Percentiles rank a stretch among this genome's conserved stretches.
Conservation (phyloP, 2,329 filamentous ascomycete species). For the Venturia carpophila region DNA sequence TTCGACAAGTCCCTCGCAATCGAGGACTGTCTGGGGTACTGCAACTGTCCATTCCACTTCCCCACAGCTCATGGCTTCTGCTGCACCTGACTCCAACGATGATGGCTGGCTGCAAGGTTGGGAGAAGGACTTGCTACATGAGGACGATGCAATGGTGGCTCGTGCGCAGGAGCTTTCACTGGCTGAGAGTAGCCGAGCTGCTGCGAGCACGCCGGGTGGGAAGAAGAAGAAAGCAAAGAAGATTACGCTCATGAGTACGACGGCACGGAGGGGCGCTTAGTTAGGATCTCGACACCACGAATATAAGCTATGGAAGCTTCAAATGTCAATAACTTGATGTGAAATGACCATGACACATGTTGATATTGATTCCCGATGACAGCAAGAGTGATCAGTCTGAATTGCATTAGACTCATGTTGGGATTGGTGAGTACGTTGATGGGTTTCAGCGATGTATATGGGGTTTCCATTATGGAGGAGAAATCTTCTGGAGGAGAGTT, state of each 20-base stretch:
- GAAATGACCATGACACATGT: no score
- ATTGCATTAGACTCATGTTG: no score
- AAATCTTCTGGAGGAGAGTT: no score
- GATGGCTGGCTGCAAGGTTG: conserved; percentile 84
- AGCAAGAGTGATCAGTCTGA: no score
- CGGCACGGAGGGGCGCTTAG: conserved; percentile 49
- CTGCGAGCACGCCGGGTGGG: conserved; percentile 31
- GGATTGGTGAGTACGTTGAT: no score
- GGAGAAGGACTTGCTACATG: conserved; percentile 69
- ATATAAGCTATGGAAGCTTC: background rate
- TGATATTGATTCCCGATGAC: no score
- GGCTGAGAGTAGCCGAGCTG: conserved; percentile 24
- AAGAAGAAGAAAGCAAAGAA: conserved; percentile 58
- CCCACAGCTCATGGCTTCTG: conserved; percentile 44
- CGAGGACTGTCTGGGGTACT: conserved; percentile 91
- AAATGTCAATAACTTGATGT: no score
- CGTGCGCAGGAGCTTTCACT: conserved; percentile 38
- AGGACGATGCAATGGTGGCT: conserved; percentile 46
- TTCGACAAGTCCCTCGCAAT: conserved; percentile 69
- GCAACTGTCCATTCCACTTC: conserved; percentile 53
- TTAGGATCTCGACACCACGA: background rate
- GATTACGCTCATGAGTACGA: conserved; percentile 62
- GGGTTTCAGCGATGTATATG: no score
- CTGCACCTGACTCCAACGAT: conserved; percentile 38
- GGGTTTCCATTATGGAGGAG: no score